These are phyloP conservation scores for Eimeria brunetti DNA, from an alignment of 169 alveolate species.

Conservation along the genomic window DNA sequence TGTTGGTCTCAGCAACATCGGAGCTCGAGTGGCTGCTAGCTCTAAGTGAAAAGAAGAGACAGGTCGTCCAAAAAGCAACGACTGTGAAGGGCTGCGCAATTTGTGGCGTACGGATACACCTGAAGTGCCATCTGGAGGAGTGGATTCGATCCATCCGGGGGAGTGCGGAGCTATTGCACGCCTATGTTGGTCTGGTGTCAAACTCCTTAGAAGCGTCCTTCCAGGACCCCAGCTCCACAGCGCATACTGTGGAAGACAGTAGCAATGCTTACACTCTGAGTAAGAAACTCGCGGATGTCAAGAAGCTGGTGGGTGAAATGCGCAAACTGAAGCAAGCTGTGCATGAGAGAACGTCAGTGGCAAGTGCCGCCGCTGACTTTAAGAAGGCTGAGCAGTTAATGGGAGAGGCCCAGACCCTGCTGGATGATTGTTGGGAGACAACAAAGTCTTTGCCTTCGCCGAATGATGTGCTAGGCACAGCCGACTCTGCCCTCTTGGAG, in stretches of 20 bases:
- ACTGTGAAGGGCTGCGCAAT: constrained; percentile 13
- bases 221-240: neutral
- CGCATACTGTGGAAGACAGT: neutral
- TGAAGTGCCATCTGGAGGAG: neutral
- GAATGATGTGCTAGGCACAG: neutral
- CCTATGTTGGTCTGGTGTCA: neutral
- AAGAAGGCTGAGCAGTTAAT: neutral
- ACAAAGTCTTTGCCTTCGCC: neutral
- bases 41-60: neutral
- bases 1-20: neutral
- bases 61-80: neutral
- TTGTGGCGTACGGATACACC: constrained; percentile 16
- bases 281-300: neutral
- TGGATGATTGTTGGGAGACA: constrained; percentile 40
- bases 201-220: neutral
- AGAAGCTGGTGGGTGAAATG: neutral
- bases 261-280: neutral
- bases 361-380: neutral
- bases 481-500: neutral
- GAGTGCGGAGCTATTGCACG: neutral
- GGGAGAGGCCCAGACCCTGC: constrained; percentile 4
- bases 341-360: constrained; percentile 28
- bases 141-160: neutral
- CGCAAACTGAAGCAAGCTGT: neutral
- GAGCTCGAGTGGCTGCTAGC: constrained; percentile 21